These are phyloP conservation scores for Irpex lacteus DNA, from an alignment of 1,284 basidiomycete species.

Conservation along the genomic window DNA sequence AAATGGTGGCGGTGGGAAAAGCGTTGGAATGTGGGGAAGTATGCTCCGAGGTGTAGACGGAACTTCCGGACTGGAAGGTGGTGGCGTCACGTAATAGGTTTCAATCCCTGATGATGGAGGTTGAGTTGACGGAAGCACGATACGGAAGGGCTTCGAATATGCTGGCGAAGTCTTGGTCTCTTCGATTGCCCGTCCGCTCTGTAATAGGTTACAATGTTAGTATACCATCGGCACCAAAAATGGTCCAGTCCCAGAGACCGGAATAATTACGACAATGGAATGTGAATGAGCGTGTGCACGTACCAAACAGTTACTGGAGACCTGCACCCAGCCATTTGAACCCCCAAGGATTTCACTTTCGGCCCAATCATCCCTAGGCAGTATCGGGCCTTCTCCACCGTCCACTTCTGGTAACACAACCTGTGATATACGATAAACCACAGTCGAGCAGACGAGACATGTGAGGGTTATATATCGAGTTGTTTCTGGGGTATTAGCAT, in stretches of 20 bases:
- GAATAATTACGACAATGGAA: background rate
- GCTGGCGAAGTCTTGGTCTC: conserved; percentile 42
- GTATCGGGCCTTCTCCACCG: conserved; percentile 61
- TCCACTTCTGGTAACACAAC: conserved; percentile 55
- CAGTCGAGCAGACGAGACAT: conserved; percentile 65
- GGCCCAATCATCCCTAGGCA: conserved; percentile 72
- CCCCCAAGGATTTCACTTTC: conserved; percentile 70
- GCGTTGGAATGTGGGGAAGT: conserved; percentile 37
- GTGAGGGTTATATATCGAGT: conserved; percentile 62
- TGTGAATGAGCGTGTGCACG: conserved; percentile 4
- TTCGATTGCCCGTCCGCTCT: conserved; percentile 49
- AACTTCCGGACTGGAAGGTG: conserved; percentile 21
- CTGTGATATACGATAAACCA: conserved; percentile 70
- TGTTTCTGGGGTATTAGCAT: conserved; percentile 41
- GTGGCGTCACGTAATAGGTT: conserved; percentile 13
- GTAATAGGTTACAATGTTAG: background rate
- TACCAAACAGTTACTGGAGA: conserved; percentile 64
- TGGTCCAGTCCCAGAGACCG: background rate
- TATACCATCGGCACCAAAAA: background rate
- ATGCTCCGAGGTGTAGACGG: conserved; percentile 24
- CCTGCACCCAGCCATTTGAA: conserved; percentile 69
- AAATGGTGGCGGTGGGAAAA: conserved; percentile 75
- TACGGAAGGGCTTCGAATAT: conserved; percentile 51
- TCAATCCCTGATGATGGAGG: conserved; percentile 22
- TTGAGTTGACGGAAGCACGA: conserved; percentile 45